Base-by-base conservation (phyloP, 2,329 filamentous ascomycete genomes). In the Fusarium sp. region DNA sequence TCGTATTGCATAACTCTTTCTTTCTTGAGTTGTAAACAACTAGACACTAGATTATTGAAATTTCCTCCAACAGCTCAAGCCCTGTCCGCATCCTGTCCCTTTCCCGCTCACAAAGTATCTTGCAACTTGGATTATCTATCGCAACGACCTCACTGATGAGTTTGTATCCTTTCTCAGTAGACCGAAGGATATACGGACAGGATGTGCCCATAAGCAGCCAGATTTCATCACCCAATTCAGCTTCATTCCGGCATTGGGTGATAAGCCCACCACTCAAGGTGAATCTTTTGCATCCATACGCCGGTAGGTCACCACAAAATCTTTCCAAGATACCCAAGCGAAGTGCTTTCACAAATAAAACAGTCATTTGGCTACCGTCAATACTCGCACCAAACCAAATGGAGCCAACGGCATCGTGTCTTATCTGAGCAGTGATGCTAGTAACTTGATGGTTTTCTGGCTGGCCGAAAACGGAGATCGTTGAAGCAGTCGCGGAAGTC, bases 301-400 rank as follows among this genome's bases (percentile, higher is more conserved):
- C n/a, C 6, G 14, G 20, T 8, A 17, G 3, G 4, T 8, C 28
- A 3, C 8, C 2, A 14, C 8, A 20, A 8, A 30, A 13, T 3
- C 4, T n/a, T 10, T 34, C 6, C 6, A 52, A 8, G 4, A 14
- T 22, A 15, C 13, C 9, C 0, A 52, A 24, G 3, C n/a, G 17
- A 7, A 52, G 30, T 36, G 17, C 30, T 24, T 14, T 18, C 18
- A 36, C 30, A 11, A 26, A 5, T 26, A 36, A 5, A 26, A 52
- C 30, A 34, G n/a, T 14, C 12, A 10, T 34, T 18, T 36, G n/a
- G 3, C 30, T 13, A 8, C 13, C 17, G 3, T 36, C 30, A 34
- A 3, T 3, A 2, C 48, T 52, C 17, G 8, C n/a, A 11, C n/a
- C 3, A 20, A 52, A 52, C 24, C 48, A 12, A 24, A 36, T 24